phyloP scores from a whole-genome alignment of 805 yeast species.

The Ogataea trehaloabstinens region DNA sequence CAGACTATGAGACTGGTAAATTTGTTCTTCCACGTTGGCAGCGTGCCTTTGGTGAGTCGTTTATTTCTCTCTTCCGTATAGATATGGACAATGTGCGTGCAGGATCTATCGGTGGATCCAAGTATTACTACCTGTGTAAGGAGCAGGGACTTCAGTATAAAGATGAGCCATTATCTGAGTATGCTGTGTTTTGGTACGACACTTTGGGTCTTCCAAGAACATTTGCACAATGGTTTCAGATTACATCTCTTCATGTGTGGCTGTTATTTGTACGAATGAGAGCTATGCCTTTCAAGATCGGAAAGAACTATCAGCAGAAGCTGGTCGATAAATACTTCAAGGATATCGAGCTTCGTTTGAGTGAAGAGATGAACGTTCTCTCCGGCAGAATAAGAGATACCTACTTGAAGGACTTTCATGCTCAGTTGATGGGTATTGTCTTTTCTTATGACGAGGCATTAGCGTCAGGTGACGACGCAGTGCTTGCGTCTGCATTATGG shows the following conservation, averaged over 20 bases:
- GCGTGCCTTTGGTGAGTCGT: constrained; percentile 60
- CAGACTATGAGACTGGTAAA: constrained; percentile 29
- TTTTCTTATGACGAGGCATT: constrained; percentile 93
- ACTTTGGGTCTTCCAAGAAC: constrained; percentile 80
- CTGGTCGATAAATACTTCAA: constrained; percentile 83
- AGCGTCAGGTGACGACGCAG: constrained; percentile 57
- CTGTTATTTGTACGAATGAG: constrained; percentile 92
- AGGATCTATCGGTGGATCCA: constrained; percentile 91
- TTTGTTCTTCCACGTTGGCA: constrained; percentile 46
- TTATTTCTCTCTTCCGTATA: constrained; percentile 59
- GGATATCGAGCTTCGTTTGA: constrained; percentile 83
- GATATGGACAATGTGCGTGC: constrained; percentile 93
- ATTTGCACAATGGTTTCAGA: constrained; percentile 95
- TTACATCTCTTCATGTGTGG: constrained; percentile 90
- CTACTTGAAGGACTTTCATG: constrained; percentile 84
- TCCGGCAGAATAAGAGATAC: constrained; percentile 81
- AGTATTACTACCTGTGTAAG: constrained; percentile 83
- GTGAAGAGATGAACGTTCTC: constrained; percentile 80
- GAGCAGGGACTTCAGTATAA: constrained; percentile 77
- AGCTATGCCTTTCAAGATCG: constrained; percentile 88
- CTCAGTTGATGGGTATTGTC: constrained; percentile 85
- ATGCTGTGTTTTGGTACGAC: constrained; percentile 83
- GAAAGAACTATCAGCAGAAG: constrained; percentile 88
- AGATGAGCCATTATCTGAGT: constrained; percentile 65
- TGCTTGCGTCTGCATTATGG: constrained; percentile 79